Base-by-base conservation (phyloP, 106 monocot genomes). In the Dioscorea alata region DNA sequence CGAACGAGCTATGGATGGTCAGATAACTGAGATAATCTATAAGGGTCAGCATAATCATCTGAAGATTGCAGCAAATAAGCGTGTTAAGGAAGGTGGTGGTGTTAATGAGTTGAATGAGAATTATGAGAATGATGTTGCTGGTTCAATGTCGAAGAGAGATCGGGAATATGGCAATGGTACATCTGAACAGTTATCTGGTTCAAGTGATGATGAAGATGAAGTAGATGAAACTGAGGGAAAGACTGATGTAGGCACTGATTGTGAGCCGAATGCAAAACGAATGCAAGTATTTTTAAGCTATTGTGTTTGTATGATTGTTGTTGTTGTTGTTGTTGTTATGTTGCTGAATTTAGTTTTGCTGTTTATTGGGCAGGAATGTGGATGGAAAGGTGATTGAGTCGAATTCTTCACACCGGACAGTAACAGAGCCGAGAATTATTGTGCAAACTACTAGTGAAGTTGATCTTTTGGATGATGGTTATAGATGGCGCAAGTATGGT, bases 401-500 rank as follows among this genome's bases (percentile, higher is more conserved):
- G 66, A 65, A 69, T 67, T 68, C 79, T 78, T 80, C 86, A 23
- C 84, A 89, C 15, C 82, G 76, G 61, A 74, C 89, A 16, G 73
- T 77, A 48, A 80, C 93, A 48, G 86, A 94, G 69, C 68, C 87
- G 50, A 87, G 76, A 74, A 79, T 95, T 54, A 85, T 95, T 71
- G 88, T 95, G 66, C 95, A 95, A 65, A 95, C 95, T 59, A 95
- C 83, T 54, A 95, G 95, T 59, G 91, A 91, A 61, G 75, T 95
- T 70, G 95, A 95, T 80, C 80, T 95, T 67, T 59, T 95, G 49
- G 91, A 95, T 73, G 95, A 95, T 80, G 95, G 95, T 48, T 95
- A 91, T 73, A 91, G 86, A 68, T 95, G 95, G 95, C 88, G 91
- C 64, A 95, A 91, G 66, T 95, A 95, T 68, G 95, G 95, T 66